Conservation (phyloP, 495 filamentous ascomycete species). For the Acidiella bohemica region DNA sequence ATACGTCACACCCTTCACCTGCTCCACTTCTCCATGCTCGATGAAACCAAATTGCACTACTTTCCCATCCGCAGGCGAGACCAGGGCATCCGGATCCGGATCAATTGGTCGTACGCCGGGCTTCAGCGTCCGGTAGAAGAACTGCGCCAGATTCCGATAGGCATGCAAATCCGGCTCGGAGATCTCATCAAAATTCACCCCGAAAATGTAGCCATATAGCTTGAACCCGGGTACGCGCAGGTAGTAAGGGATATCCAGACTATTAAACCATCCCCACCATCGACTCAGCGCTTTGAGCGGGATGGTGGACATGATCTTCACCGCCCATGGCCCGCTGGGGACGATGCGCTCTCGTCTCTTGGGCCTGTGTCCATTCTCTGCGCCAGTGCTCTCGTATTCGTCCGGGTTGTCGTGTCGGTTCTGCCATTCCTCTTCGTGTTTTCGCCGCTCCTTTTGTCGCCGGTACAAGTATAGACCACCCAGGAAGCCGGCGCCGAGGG, state of each 20-base stretch:
- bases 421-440: constrained; percentile 36
- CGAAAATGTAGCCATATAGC: constrained; percentile 83
- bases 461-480: constrained; percentile 71
- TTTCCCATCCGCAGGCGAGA: constrained; percentile 80
- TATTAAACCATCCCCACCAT: constrained; percentile 91
- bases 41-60: constrained; percentile 88
- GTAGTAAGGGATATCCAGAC: constrained; percentile 78
- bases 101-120: constrained; percentile 82
- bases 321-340: constrained; percentile 85
- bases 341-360: constrained; percentile 38
- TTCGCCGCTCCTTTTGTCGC: constrained; percentile 43
- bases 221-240: constrained; percentile 89
- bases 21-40: constrained; percentile 86
- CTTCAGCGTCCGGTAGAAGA: constrained; percentile 93
- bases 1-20: constrained; percentile 98
- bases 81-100: constrained; percentile 57
- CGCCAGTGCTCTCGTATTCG: constrained; percentile 44
- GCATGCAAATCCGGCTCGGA: constrained; percentile 72
- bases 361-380: too few relatives aligned
- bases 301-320: constrained; percentile 90
- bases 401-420: constrained; percentile 23
- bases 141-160: constrained; percentile 86
- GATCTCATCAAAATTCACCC: constrained; percentile 82
- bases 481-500: constrained; percentile 74
- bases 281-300: constrained; percentile 88